These are phyloP conservation scores for Mortierella sp. DNA, from an alignment of 371 early-diverging fungal species.

Conservation along the genomic window DNA sequence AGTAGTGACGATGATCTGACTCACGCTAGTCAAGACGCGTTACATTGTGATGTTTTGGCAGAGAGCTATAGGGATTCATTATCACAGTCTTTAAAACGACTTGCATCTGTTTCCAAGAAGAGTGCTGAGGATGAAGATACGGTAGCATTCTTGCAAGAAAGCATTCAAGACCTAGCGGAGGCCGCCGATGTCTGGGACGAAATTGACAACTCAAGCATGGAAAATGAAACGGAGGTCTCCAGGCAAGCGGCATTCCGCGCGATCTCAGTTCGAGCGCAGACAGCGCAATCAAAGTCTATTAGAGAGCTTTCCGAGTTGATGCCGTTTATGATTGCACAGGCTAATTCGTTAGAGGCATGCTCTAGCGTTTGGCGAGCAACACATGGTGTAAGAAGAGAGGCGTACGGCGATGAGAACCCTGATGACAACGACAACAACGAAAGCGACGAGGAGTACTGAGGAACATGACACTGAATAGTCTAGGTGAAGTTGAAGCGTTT, in stretches of 20 bases:
- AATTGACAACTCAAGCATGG: neutral
- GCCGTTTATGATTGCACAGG: constrained; percentile 21
- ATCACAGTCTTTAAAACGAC: neutral
- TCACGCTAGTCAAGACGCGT: too few species aligned
- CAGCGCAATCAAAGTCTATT: neutral
- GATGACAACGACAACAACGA: neutral
- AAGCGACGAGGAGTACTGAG: neutral
- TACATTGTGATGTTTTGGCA: constrained; percentile 14
- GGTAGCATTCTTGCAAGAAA: constrained; percentile 5
- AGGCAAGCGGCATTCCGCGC: neutral
- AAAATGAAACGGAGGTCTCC: neutral
- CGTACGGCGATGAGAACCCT: neutral
- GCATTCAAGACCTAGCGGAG: neutral
- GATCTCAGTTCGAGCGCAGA: neutral
- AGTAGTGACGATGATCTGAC: neutral
- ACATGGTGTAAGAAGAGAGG: neutral
- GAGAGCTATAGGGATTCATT: constrained; percentile 6
- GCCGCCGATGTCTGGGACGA: constrained; percentile 7
- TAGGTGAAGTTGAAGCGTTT: too few species aligned
- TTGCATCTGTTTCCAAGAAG: neutral
- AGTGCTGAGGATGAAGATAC: neutral
- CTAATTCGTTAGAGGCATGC: constrained; percentile 24
- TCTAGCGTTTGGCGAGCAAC: constrained; percentile 13
- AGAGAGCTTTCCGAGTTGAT: constrained; percentile 4
- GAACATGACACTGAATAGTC: too few species aligned